Base-by-base conservation (phyloP, 225 moss, liverwort and hornwort species). In the Pseudisothecium myosuroides region DNA sequence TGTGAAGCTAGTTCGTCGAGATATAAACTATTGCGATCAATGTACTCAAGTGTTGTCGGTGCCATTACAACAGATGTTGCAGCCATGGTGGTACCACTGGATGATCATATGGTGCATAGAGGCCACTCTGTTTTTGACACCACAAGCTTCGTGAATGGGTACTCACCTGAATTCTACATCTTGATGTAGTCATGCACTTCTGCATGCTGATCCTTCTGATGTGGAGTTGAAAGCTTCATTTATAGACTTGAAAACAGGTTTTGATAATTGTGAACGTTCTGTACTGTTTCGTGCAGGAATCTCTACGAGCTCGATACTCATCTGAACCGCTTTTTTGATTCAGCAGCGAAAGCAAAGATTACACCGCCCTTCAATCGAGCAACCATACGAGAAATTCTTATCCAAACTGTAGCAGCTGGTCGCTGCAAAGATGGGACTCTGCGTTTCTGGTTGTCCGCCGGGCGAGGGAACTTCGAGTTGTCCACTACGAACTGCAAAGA, bases 101-200 rank as follows among this genome's bases (percentile, higher is more conserved):
- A 98, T 88, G 97, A 98, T 91, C 97, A 97, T 86, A 96, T 98
- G 92, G 97, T 98, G 78, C 98, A 98, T 68, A 89, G 97, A 87
- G 97, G 98, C 29, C 98, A 98, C 90, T 94, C 94, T 87, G 95
- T 98, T 81, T 98, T 98, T 63, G 98, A 98, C 89, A 97, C 98
- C 60, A 94, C 95, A 73, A 91, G 84, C 86, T 89, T 98, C 43
- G 85, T 89, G 54, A 81, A 94, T 64, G 98, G 98, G 98, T 98
- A 85, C 71, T n/a, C 12, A 73, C 75, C 59, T 52, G 29, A 60
- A 80, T 59, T 73, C 39, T 64, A 8, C 21, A 15, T 80, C 11
- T 50, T 56, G 62, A 69, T 45, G 60, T 56, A 72, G 69, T 59
- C 59, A 17, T 85, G 54, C 41, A 52, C 22, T 87, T 81, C 52